Conservation (phyloP, 768 basidiomycete species). For the Boletus edulis region DNA sequence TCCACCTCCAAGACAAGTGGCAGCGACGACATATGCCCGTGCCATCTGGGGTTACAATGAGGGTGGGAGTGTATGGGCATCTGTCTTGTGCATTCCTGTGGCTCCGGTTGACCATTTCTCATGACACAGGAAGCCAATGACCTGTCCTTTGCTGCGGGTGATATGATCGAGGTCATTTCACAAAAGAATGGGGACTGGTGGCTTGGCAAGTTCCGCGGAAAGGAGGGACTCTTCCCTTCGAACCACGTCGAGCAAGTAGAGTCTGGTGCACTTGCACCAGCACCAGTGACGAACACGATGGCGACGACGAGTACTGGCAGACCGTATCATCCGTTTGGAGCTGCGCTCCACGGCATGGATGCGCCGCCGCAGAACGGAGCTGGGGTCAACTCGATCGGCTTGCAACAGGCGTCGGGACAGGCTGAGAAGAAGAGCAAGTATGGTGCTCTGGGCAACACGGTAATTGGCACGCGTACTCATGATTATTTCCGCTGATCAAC, state of each 20-base stretch:
- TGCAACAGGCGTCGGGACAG: constrained; percentile 28
- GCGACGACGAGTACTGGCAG: background rate
- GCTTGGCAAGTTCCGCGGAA: constrained; percentile 63
- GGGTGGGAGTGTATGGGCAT: constrained; percentile 43
- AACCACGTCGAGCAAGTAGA: constrained; percentile 65
- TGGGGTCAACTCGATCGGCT: constrained; percentile 30
- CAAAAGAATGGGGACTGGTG: constrained; percentile 90
- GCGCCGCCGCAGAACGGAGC: constrained; percentile 27
- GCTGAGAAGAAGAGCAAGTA: constrained; percentile 56
- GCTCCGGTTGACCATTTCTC: constrained; percentile 3
- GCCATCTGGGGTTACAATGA: constrained; percentile 72
- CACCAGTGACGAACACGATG: background rate
- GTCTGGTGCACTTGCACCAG: background rate
- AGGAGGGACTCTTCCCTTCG: constrained; percentile 75
- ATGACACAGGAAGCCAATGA: constrained; percentile 70
- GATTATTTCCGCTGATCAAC: constrained; percentile 20
- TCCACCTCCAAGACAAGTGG: constrained; percentile 7
- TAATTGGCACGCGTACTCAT: constrained; percentile 25
- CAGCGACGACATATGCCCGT: constrained; percentile 36
- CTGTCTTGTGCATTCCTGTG: background rate
- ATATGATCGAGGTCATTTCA: constrained; percentile 72
- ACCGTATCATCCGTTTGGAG: constrained; percentile 39
- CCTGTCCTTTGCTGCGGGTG: constrained; percentile 72
- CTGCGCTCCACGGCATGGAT: constrained; percentile 34
- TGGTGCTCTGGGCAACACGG: constrained; percentile 57